These are phyloP conservation scores for Mitragyna speciosa DNA, from an alignment of 257 asterid species.

Conservation along the genomic window DNA sequence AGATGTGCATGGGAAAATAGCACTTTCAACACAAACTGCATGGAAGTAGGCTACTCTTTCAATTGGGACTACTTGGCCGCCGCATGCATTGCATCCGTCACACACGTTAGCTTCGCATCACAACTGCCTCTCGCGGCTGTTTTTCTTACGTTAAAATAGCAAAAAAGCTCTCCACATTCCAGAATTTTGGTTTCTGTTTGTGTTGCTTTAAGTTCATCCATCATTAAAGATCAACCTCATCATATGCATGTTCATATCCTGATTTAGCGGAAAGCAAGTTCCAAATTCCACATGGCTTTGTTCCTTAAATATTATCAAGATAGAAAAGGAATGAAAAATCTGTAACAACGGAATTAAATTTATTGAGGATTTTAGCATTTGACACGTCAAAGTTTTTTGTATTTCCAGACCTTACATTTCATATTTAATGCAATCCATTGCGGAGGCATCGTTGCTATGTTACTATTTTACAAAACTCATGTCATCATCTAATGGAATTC, in stretches of 20 bases:
- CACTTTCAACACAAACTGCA: no score
- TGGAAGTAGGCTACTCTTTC: no score
- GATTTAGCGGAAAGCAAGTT: background rate
- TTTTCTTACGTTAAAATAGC: background rate
- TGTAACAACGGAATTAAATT: background rate
- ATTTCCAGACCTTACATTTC: background rate
- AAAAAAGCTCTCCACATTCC: background rate
- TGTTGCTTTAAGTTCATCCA: background rate
- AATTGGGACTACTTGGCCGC: no score
- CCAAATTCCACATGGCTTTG: background rate
- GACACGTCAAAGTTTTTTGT: no score
- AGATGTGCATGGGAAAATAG: no score
- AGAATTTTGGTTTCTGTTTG: background rate
- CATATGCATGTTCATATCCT: background rate
- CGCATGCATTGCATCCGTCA: no score
- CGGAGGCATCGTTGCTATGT: background rate
- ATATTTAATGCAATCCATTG: background rate
- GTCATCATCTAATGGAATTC: background rate
- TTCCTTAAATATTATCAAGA: background rate
- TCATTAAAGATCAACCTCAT: background rate
- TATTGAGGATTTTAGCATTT: background rate
- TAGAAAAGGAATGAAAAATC: background rate
- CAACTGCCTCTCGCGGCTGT: background rate
- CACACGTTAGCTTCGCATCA: no score
- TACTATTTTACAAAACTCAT: no score